phyloP scores from a whole-genome alignment of 345 rosid genomes.

The Populus simonii region DNA sequence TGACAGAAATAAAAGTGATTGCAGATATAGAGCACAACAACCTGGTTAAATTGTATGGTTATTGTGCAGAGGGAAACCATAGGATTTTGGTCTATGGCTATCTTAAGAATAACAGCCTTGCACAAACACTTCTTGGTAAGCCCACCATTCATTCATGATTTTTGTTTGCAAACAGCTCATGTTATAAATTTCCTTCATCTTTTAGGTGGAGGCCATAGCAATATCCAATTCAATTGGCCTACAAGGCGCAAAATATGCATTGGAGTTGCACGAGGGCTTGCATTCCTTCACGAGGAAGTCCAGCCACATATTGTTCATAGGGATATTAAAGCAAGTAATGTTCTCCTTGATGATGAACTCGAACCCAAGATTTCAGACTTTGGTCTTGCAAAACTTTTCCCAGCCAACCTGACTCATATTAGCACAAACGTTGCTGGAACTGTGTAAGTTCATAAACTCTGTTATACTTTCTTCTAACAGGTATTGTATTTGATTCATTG shows the following conservation, averaged over 20 bases:
- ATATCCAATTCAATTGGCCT: conserved; percentile 53
- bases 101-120: conserved; percentile 70
- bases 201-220: conserved; percentile 40
- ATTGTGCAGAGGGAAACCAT: conserved; percentile 59
- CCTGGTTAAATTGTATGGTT: conserved; percentile 60
- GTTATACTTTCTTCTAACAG: neutral
- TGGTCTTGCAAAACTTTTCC: conserved; percentile 75
- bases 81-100: conserved; percentile 68
- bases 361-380: conserved; percentile 70
- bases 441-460: conserved; percentile 38
- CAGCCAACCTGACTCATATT: conserved; percentile 52
- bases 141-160: neutral
- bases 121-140: conserved; percentile 63
- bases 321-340: conserved; percentile 76
- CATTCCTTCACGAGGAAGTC: conserved; percentile 68
- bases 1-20: conserved; percentile 60
- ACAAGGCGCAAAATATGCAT: conserved; percentile 51
- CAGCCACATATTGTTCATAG: conserved; percentile 61
- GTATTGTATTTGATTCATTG: neutral
- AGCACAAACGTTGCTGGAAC: conserved; percentile 80
- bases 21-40: conserved; percentile 53
- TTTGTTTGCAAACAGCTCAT: conserved; percentile 4
- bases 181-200: neutral
- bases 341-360: conserved; percentile 58
- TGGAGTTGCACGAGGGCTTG: conserved; percentile 64